A percentile compares a stretch with the other conserved stretches of the same genome.
phyloP scores from a whole-genome alignment of 2,329 filamentous ascomycete species.

The Hortaea sp. region DNA sequence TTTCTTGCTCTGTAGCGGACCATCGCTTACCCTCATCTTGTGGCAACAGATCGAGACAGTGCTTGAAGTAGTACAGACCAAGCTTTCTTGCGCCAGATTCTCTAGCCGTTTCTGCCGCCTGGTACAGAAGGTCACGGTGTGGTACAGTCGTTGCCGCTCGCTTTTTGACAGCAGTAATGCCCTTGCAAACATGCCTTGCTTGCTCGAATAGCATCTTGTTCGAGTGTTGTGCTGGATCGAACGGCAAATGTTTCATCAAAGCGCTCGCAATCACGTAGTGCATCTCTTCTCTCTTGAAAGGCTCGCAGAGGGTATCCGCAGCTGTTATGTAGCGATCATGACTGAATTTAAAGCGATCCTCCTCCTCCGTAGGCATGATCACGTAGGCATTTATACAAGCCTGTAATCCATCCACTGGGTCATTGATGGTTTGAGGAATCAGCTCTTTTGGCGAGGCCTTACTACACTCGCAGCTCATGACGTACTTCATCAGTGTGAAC shows the following conservation, averaged over 20 bases:
- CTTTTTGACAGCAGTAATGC: conserved; percentile 61
- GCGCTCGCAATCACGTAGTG: conserved; percentile 81
- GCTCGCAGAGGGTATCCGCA: conserved; percentile 60
- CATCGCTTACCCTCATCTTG: conserved; percentile 62
- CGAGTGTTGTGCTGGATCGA: conserved; percentile 46
- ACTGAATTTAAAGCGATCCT: conserved; percentile 76
- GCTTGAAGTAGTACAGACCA: conserved; percentile 70
- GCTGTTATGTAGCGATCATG: conserved; percentile 82
- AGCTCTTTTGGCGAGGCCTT: conserved; percentile 39
- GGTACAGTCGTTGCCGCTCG: conserved; percentile 38
- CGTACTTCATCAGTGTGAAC: conserved; percentile 66
- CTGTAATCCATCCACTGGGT: conserved; percentile 70
- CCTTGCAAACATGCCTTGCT: conserved; percentile 71
- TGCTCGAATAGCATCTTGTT: conserved; percentile 54
- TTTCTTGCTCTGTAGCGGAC: conserved; percentile 57
- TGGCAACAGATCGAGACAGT: conserved; percentile 61
- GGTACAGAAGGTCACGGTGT: conserved; percentile 67
- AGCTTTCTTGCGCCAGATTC: conserved; percentile 77
- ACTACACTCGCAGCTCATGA: conserved; percentile 67
- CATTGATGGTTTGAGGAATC: conserved; percentile 50
- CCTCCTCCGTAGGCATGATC: conserved; percentile 68
- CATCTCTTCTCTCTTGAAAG: conserved; percentile 62
- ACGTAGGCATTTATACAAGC: conserved; percentile 70
- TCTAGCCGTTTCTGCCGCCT: conserved; percentile 66
- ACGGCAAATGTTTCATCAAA: conserved; percentile 59